A percentile compares a stretch with the other conserved stretches of the same genome.
phyloP scores from a whole-genome alignment of 495 filamentous ascomycete species.

The Evansstolkia leycettana region DNA sequence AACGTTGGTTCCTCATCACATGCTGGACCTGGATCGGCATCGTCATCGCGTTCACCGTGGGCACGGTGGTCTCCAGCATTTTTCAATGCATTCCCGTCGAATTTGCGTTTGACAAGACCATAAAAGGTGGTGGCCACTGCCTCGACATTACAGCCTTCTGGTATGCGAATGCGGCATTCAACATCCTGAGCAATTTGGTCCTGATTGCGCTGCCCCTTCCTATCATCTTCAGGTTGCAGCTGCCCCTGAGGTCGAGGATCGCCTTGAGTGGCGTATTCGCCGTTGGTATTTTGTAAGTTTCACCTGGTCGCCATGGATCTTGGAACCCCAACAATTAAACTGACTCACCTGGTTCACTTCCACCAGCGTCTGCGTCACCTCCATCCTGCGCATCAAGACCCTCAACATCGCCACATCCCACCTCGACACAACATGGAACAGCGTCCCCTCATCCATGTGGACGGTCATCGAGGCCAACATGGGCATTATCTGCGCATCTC shows the following conservation, averaged over 20 bases:
- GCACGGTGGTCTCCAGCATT: conserved; percentile 25
- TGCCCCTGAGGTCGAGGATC: conserved; percentile 8
- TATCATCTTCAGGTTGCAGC: conserved; percentile 8
- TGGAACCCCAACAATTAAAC: too few relatives aligned
- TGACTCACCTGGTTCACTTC: neutral
- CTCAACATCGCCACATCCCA: conserved; percentile 14
- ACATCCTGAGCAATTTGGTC: conserved; percentile 28
- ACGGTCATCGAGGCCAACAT: conserved; percentile 32
- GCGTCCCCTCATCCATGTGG: conserved; percentile 29
- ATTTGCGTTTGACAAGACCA: conserved; percentile 22
- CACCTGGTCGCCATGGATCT: neutral
- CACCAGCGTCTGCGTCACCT: conserved; percentile 18
- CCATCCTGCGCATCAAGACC: conserved; percentile 19
- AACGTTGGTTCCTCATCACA: conserved; percentile 5
- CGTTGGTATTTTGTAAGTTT: conserved; percentile 16
- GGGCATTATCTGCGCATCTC: conserved; percentile 49
- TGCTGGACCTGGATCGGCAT: conserved; percentile 6
- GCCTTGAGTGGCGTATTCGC: conserved; percentile 13
- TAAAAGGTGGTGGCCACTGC: conserved; percentile 17
- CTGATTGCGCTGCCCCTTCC: conserved; percentile 25
- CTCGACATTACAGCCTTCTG: conserved; percentile 27
- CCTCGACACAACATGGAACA: conserved; percentile 14
- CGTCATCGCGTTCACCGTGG: conserved; percentile 23
- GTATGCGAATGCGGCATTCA: conserved; percentile 29
- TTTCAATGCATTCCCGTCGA: conserved; percentile 33